Conservation (phyloP, 768 basidiomycete species). For the Tubosaeta brunneosetosa region DNA sequence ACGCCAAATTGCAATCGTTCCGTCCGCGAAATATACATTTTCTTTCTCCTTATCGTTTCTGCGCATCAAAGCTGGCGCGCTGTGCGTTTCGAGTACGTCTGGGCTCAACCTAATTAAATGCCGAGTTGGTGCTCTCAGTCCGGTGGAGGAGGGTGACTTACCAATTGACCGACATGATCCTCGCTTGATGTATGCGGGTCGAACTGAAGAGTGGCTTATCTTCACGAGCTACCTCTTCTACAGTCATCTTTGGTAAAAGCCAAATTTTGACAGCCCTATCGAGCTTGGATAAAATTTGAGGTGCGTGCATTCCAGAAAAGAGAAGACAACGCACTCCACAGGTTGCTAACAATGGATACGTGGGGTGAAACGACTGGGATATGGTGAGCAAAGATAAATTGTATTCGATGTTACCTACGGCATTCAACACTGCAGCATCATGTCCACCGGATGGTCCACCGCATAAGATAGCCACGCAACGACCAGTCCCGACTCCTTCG, state of each 20-base stretch:
- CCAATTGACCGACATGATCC: constrained; percentile 64
- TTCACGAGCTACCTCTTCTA: constrained; percentile 46
- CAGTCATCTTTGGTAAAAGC: constrained; percentile 43
- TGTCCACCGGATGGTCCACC: constrained; percentile 76
- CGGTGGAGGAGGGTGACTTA: constrained; percentile 17
- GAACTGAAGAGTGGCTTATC: constrained; percentile 78
- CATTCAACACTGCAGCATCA: constrained; percentile 59
- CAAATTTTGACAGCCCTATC: constrained; percentile 77
- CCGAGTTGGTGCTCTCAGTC: not conserved
- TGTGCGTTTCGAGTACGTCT: constrained; percentile 53
- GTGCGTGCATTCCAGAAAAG: not conserved
- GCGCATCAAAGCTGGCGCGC: constrained; percentile 49
- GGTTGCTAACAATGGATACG: constrained; percentile 64
- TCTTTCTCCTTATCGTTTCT: constrained; percentile 15
- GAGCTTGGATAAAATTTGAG: constrained; percentile 39
- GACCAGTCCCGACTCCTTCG: constrained; percentile 55
- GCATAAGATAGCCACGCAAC: constrained; percentile 60
- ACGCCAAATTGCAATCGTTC: constrained; percentile 56
- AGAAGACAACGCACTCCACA: constrained; percentile 54
- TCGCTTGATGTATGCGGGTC: constrained; percentile 57
- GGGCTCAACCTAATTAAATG: constrained; percentile 44
- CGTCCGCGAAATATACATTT: constrained; percentile 36
- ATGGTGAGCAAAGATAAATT: constrained; percentile 2
- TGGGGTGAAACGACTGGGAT: constrained; percentile 62
- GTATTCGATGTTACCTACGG: constrained; percentile 37